phyloP scores from a whole-genome alignment of 2,329 filamentous ascomycete genomes.

The Arthrobotrys iridis region DNA sequence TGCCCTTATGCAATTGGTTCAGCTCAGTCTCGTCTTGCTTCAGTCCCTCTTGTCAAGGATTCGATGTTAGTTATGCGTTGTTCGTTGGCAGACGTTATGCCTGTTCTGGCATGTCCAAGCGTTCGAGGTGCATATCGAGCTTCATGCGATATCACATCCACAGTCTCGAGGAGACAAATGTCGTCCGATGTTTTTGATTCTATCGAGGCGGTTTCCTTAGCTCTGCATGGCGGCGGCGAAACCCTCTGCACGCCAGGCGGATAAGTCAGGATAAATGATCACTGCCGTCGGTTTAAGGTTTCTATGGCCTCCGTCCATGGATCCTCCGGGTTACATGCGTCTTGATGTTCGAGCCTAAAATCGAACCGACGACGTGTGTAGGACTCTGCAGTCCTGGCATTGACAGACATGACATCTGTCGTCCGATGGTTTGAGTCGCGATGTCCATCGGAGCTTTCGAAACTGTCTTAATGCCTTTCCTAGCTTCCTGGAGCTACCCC shows the following conservation, averaged over 20 bases:
- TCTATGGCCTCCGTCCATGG: background rate
- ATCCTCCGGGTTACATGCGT: constrained; percentile 16
- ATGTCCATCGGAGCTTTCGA: constrained; percentile 29
- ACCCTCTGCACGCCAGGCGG: constrained; percentile 27
- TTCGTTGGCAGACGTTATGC: constrained; percentile 39
- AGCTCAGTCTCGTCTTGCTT: constrained; percentile 4
- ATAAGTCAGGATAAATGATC: constrained; percentile 20
- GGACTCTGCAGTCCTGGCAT: constrained; percentile 8
- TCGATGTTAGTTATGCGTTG: constrained; percentile 36
- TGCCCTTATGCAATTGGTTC: constrained; percentile 31
- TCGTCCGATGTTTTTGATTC: constrained; percentile 39
- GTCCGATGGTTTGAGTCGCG: constrained; percentile 4
- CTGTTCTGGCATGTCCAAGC: constrained; percentile 46
- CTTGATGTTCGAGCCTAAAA: constrained; percentile 9
- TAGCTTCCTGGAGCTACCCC: constrained; percentile 11
- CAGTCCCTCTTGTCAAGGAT: background rate
- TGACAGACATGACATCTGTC: constrained; percentile 8
- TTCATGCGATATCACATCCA: constrained; percentile 45
- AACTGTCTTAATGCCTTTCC: background rate
- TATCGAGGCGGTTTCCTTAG: background rate
- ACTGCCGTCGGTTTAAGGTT: constrained; percentile 26
- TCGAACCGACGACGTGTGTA: constrained; percentile 7
- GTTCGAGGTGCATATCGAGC: constrained; percentile 26
- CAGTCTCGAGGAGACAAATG: constrained; percentile 18
- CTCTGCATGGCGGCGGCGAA: constrained; percentile 23